These are phyloP conservation scores for Bolboschoenoplectus hybrid DNA, from an alignment of 202 grass and related monocot genomes.

Conservation along the genomic window DNA sequence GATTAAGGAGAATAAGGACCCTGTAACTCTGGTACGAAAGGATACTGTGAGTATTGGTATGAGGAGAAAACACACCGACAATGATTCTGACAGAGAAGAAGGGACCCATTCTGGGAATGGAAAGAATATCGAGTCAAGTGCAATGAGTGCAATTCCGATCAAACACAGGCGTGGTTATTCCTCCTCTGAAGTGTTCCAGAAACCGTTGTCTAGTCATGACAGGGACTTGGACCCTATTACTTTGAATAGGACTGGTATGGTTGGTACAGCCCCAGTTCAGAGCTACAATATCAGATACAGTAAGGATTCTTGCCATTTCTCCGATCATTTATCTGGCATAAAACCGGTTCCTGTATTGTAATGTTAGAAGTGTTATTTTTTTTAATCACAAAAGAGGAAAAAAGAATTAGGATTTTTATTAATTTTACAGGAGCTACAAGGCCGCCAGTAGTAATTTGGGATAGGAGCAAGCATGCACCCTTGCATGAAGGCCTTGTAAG, in stretches of 20 bases:
- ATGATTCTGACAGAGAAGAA: constrained; percentile 51
- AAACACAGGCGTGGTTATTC: constrained; percentile 31
- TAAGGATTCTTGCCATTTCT: constrained; percentile 45
- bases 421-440: constrained; percentile 50
- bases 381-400: constrained; percentile 18
- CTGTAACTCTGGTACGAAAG: constrained; percentile 13
- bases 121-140: constrained; percentile 46
- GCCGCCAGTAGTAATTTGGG: constrained; percentile 47
- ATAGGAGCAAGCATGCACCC: constrained; percentile 47
- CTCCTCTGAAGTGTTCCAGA: constrained; percentile 42
- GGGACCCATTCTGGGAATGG: constrained; percentile 29
- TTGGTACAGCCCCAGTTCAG: constrained; percentile 37
- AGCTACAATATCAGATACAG: constrained; percentile 43
- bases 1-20: constrained; percentile 26
- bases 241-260: constrained; percentile 32
- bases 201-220: constrained; percentile 34
- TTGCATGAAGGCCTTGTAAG: constrained; percentile 49
- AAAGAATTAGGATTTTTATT: constrained; percentile 22
- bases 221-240: constrained; percentile 40
- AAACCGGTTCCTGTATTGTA: constrained; percentile 21
- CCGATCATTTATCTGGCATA: constrained; percentile 17
- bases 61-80: constrained; percentile 32
- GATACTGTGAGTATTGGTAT: constrained; percentile 29
- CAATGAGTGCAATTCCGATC: constrained; percentile 45
- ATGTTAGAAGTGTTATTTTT: constrained; percentile 30